These are phyloP conservation scores for Clarireedia hainanense DNA, from an alignment of 2,329 filamentous ascomycete genomes.

Conservation along the genomic window DNA sequence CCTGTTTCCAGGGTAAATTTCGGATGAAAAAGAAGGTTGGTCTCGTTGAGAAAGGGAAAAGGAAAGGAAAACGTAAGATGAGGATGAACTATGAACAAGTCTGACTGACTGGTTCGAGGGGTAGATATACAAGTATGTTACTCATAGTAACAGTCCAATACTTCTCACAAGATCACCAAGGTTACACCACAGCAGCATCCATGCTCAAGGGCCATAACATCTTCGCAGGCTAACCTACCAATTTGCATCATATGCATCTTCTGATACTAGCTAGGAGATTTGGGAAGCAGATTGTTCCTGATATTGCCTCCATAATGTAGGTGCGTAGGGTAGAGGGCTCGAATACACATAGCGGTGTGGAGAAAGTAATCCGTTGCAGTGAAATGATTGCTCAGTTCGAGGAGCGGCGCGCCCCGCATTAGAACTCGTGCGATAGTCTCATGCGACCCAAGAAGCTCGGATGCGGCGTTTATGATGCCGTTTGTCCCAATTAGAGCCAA, in stretches of 20 bases:
- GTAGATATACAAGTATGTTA: neutral
- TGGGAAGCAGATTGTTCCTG: too few relatives aligned
- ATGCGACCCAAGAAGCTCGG: neutral
- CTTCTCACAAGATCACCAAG: too few relatives aligned
- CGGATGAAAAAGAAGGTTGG: neutral
- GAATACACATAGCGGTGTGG: constrained; percentile 7
- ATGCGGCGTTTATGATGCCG: too few relatives aligned
- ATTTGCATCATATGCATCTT: neutral
- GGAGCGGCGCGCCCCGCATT: neutral
- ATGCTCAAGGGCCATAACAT: too few relatives aligned
- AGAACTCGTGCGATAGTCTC: neutral
- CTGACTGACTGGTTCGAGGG: neutral
- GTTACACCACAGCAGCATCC: too few relatives aligned
- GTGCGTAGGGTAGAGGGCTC: neutral
- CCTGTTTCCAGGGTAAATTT: neutral
- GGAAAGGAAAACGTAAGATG: neutral
- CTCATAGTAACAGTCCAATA: neutral
- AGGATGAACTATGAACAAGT: too few relatives aligned
- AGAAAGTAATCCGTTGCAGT: neutral
- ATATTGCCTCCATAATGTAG: too few relatives aligned
- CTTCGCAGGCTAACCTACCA: too few relatives aligned
- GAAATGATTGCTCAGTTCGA: neutral
- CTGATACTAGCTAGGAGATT: neutral
- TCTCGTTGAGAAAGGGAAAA: neutral
- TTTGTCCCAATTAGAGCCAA: too few relatives aligned